Base-by-base conservation (phyloP, 169 alveolate species). In the Neospora caninum region DNA sequence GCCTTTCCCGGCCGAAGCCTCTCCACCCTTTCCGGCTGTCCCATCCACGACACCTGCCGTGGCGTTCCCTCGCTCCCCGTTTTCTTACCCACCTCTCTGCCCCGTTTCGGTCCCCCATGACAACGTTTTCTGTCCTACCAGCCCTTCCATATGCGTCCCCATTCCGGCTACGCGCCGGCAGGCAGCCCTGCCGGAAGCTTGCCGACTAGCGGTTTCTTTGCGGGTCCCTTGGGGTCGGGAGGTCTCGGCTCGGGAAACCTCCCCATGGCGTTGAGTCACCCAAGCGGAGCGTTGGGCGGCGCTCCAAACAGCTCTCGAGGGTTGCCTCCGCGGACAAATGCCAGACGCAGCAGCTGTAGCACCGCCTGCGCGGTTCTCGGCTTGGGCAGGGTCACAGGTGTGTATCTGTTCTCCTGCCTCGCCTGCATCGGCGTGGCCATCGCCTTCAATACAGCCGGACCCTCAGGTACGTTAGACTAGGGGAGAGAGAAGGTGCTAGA, bases 331-430 rank as follows among this genome's bases (percentile, higher is more conserved):
- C 73, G 20, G 31, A 27, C 73, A 16, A 64, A 64, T 4, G n/a
- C 73, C n/a, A 16, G 73, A 29, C 73, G 73, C 25, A 64, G 73
- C 73, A 64, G 73, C 73, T 82, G 89, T 20, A 82, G 89, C 39
- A 82, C 89, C 13, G 89, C 89, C 64, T 38, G 69, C 41, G 89
- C 89, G 13, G 89, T 82, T 9, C 67, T 82, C 42, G 89, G 89
- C 34, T 42, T 82, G 6, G 89, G 64, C 54, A 7, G 89, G 39
- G 64, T 82, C 69, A 82, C 89, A 9, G 89, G 89, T 25, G 64
- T 82, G 54, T 82, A 41, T 42, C 67, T 82, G 41, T 82, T 82
- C 41, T 38, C 64, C 38, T 82, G n/a, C 27, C 38, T 42, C 22
- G 89, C 89, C 2, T 41, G 69, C 67, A 42, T 82, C 64, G 25